Base-by-base conservation (phyloP, 108 stramenopile genomes). In the Aurantiochytrium sp. region DNA sequence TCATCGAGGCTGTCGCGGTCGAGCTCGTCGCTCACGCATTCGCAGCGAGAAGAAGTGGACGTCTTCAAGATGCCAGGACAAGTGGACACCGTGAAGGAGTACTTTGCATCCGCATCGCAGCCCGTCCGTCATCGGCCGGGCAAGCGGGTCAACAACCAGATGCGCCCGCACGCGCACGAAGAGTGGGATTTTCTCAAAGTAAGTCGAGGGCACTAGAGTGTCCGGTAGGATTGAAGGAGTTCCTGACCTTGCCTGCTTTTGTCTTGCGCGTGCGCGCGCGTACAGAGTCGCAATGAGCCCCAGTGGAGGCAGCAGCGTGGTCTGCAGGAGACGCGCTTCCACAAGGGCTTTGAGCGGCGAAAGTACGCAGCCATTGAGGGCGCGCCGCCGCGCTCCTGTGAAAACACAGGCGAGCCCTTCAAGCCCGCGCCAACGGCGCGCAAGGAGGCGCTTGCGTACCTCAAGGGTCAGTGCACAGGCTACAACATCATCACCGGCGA, bases 271-370 rank as follows among this genome's bases (percentile, higher is more conserved):
- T n/a, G n/a, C n/a, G n/a, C n/a, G n/a, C n/a, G n/a, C n/a, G n/a
- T n/a, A n/a, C 39, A 81, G 73, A 41, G 45, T 48, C 27, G 42
- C 17, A 81, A 81, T 48, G 73, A 81, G 45, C 42, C 39, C 12
- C 73, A 81, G 30, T 81, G 73, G 73, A 6, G 30, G 39, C 45
- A 48, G 42, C 21, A 24, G 17, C 42, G 73, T 12, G 73, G 73
- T 17, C 42, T 81, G 27, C n/a, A 24, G 6, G 73, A 81, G 24
- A 81, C 73, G 2, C 39, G 73, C 6, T 81, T 81, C 32, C 73
- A 81, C 73, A 81, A 81, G 73, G 73, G 73, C 30, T 81, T 81
- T 81, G 45, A 81, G 45, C 73, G 73, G 24, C 21, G 73, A 81
- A 41, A 81, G 24, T 48, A 81, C 12, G 45, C n/a, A 1, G 8